These are phyloP conservation scores for Penicillium taxi DNA, from an alignment of 495 filamentous ascomycete genomes.

Conservation along the genomic window DNA sequence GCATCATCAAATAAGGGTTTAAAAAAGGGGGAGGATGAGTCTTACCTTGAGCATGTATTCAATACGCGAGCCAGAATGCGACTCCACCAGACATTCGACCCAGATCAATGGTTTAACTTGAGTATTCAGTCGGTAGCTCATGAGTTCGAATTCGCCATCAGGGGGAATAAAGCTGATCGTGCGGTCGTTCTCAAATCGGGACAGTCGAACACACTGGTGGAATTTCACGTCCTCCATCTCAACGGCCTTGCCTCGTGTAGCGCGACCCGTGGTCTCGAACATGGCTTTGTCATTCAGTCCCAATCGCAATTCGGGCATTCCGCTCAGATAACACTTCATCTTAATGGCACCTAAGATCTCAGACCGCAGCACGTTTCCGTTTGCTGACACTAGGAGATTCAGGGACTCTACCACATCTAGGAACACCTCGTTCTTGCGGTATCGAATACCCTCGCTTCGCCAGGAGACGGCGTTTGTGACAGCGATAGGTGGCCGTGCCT, in stretches of 20 bases:
- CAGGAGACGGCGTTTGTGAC: conserved; percentile 98
- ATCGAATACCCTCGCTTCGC: conserved; percentile 96
- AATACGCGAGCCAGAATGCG: conserved; percentile 86
- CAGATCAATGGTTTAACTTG: conserved; percentile 98
- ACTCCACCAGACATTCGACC: conserved; percentile 97
- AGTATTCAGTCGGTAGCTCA: conserved; percentile 98
- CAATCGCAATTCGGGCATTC: conserved; percentile 94
- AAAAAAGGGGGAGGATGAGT: neutral
- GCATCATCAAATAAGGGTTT: no score
- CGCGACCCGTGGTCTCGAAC: conserved; percentile 96
- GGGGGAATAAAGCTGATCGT: conserved; percentile 99
- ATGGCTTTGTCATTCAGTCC: conserved; percentile 99
- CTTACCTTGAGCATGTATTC: conserved; percentile 94
- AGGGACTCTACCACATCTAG: conserved; percentile 95
- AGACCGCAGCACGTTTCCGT: conserved; percentile 90
- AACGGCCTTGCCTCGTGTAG: conserved; percentile 91
- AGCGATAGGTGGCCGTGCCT: conserved; percentile 98
- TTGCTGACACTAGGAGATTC: conserved; percentile 90
- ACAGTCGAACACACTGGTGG: conserved; percentile 95
- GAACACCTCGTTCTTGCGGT: conserved; percentile 99
- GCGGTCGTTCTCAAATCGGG: conserved; percentile 94
- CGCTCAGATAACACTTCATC: conserved; percentile 99
- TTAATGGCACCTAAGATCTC: conserved; percentile 97
- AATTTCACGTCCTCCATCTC: conserved; percentile 99
- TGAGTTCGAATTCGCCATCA: conserved; percentile 97